phyloP scores from a whole-genome alignment of 257 asterid genomes.

The Cinchona pubescens region DNA sequence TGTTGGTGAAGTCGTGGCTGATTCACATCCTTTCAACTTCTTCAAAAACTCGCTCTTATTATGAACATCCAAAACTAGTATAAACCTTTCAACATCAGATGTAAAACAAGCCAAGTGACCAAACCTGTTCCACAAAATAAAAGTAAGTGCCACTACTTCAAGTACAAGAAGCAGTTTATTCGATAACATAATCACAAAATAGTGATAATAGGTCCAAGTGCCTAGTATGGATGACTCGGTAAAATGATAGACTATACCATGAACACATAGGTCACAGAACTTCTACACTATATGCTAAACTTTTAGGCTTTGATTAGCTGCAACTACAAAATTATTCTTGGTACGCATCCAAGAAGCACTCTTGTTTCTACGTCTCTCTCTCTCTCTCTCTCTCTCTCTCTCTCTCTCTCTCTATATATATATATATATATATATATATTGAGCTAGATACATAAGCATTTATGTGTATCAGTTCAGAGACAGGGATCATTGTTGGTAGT shows the following conservation, averaged over 20 bases:
- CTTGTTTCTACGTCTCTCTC: neutral
- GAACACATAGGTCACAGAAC: neutral
- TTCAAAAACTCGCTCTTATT: slow-evolving; percentile 50
- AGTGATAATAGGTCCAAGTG: neutral
- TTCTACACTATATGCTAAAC: neutral
- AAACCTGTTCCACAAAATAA: slow-evolving; percentile 51
- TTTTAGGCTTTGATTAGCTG: neutral
- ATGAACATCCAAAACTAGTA: slow-evolving; percentile 55
- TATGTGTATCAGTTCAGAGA: too few relatives aligned
- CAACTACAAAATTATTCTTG: neutral
- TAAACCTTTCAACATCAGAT: slow-evolving; percentile 69
- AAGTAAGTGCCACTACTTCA: neutral
- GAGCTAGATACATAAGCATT: too few relatives aligned
- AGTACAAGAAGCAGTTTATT: neutral
- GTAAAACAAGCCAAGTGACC: slow-evolving; percentile 91
- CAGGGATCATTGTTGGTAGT: too few relatives aligned
- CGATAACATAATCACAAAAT: neutral
- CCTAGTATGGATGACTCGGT: neutral
- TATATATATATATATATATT: too few relatives aligned
- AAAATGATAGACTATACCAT: neutral
- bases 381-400: too few relatives aligned
- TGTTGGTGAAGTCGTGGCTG: slow-evolving; percentile 33
- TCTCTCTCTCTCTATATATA: too few relatives aligned
- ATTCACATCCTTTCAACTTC: slow-evolving; percentile 49
- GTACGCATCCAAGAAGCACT: neutral